Evolutionary conservation across 257 asterid species (phyloP).

Genomic region (Przewalskia tangutica): DNA sequence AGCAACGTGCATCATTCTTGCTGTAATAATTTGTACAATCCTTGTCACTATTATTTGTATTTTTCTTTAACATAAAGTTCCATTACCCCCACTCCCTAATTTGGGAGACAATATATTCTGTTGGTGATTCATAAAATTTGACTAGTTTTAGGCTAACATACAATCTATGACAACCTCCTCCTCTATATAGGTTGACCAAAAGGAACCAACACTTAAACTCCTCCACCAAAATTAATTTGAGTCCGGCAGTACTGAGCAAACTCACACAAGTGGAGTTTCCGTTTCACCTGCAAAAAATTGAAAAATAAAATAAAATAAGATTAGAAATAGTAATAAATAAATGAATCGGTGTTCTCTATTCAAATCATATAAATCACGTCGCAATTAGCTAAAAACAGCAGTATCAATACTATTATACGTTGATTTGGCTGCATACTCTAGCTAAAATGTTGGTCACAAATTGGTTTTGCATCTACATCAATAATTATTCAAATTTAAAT

Average conservation of each 20-base stretch:
- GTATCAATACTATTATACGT: neutral
- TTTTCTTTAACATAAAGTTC: neutral
- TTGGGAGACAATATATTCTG: neutral
- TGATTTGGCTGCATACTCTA: neutral
- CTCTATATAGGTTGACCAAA: too few relatives aligned
- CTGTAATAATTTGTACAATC: neutral
- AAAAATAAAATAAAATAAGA: too few relatives aligned
- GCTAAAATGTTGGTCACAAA: neutral
- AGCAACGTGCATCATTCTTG: neutral
- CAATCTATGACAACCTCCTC: too few relatives aligned
- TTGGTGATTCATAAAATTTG: neutral
- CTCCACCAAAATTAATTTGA: too few relatives aligned
- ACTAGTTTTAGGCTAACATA: too few relatives aligned
- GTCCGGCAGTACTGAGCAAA: too few relatives aligned
- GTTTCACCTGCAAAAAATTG: neutral
- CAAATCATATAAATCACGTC: neutral
- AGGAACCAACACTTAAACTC: too few relatives aligned
- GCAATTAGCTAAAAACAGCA: neutral
- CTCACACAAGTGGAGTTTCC: neutral
- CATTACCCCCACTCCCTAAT: neutral
- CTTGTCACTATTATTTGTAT: neutral
- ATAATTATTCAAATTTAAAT: neutral
- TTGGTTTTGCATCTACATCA: neutral
- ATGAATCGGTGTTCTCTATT: neutral
- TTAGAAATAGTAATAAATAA: neutral